phyloP scores from a whole-genome alignment of 208 protist species.

The Phytomonas francai region DNA sequence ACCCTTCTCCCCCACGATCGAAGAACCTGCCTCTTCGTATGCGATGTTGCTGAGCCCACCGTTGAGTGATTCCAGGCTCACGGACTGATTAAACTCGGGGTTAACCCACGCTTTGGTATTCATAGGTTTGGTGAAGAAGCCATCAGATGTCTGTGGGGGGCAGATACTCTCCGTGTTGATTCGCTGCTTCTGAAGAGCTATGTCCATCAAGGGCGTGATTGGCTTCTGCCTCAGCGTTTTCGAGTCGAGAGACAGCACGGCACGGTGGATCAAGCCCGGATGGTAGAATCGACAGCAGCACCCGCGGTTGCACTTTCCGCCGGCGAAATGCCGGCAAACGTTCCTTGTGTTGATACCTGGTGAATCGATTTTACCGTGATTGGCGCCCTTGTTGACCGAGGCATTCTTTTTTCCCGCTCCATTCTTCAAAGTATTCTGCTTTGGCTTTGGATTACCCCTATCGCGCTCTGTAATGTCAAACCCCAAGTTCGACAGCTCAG shows the following conservation, averaged over 20 bases:
- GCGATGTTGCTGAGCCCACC: neutral
- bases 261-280: conserved; percentile 30
- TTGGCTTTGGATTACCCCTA: neutral
- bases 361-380: neutral
- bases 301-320: conserved; percentile 54
- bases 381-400: neutral
- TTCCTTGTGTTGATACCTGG: conserved; percentile 14
- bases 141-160: neutral
- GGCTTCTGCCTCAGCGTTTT: conserved; percentile 20
- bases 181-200: conserved; percentile 16
- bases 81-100: neutral
- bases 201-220: conserved; percentile 40
- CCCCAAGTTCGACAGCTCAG: neutral
- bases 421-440: neutral
- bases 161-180: neutral
- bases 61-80: no score
- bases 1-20: no score
- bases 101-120: neutral
- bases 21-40: neutral
- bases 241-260: conserved; percentile 20
- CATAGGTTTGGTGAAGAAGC: no score
- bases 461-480: neutral
- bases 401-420: neutral
- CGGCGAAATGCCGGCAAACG: conserved; percentile 43
- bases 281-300: conserved; percentile 51